Conservation (phyloP, 2,329 filamentous ascomycete genomes). For the Claviceps sp. region DNA sequence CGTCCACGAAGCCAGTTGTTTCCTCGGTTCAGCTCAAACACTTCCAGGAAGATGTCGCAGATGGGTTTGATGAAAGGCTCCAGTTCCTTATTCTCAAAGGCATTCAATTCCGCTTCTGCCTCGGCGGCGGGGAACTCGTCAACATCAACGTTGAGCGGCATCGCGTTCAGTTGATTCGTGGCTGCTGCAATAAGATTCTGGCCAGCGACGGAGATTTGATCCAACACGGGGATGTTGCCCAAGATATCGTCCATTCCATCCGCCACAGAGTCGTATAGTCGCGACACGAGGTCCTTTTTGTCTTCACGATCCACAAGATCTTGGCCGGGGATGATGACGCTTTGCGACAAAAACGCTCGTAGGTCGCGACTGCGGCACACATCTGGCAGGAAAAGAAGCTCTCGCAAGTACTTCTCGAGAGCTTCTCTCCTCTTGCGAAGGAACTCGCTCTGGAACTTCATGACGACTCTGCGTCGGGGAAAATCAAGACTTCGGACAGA, state of each 20-base stretch:
- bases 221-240: constrained; percentile 87
- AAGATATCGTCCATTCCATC: constrained; percentile 98
- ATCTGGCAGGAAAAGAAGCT: constrained; percentile 74
- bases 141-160: constrained; percentile 37
- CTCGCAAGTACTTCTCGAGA: constrained; percentile 72
- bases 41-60: constrained; percentile 91
- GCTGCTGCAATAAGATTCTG: constrained; percentile 79
- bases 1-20: constrained; percentile 96
- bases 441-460: constrained; percentile 95
- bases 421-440: constrained; percentile 75
- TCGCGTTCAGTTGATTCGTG: constrained; percentile 46
- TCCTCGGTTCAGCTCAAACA: constrained; percentile 85
- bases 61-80: constrained; percentile 98
- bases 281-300: constrained; percentile 79
- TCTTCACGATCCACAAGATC: constrained; percentile 44
- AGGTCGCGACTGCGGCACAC: constrained; percentile 90
- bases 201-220: constrained; percentile 83
- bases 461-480: constrained; percentile 78
- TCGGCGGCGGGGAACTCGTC: constrained; percentile 48
- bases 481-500: constrained; percentile 86
- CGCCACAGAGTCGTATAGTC: constrained; percentile 90
- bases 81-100: constrained; percentile 78
- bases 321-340: constrained; percentile 55
- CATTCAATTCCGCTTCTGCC: constrained; percentile 85
- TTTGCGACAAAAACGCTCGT: constrained; percentile 82